Base-by-base conservation (phyloP, 495 filamentous ascomycete genomes). In the Thozetella sp. region DNA sequence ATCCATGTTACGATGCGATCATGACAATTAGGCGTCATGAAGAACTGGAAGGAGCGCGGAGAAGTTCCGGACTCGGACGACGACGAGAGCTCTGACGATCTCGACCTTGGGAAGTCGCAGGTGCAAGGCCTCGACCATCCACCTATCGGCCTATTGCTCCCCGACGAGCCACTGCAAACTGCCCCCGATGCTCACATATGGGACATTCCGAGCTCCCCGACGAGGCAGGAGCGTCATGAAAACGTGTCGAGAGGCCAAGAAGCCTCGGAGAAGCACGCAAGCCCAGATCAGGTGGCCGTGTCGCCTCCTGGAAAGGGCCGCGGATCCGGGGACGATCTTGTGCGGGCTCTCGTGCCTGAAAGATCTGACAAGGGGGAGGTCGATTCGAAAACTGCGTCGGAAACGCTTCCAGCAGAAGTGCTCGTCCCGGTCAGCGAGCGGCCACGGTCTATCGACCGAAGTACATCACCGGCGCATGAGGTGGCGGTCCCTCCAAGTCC, bases 11-110 rank as follows among this genome's bases (percentile, higher is more conserved):
- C 61, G 66, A 67, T 37, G 1, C 54, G 20, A 57, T 60, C 45
- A 74, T 75, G 65, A 61, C 27, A 25, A 61, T 46, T 51, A 37
- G 61, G 62, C 54, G 58, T 60, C 63, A 85, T 85, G 83, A 81
- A 68, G 63, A 74, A 72, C 66, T 86, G 83, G 83, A 84, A 79
- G 76, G 77, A 82, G 75, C 71, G 78, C 68, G 82, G 83, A 65
- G 80, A 79, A 69, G 80, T 86, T 54, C 80, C 81, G 60, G 83
- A 83, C 65, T 84, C 83, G 72, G 82, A 86, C 64, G 82, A 84
- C 59, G 78, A 81, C 66, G 72, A 78, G 50, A 67, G 59, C 26
- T 73, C 74, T 62, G 80, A 81, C 55, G 75, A 73, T 51, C 60
- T 67, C 50, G 73, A 79, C 34, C 43, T 0, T 22, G 43, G 22